A percentile compares a stretch with the other conserved stretches of the same genome.
These are phyloP conservation scores for Fusarium brachygibbosum DNA, from an alignment of 2,329 filamentous ascomycete species.

Conservation along the genomic window DNA sequence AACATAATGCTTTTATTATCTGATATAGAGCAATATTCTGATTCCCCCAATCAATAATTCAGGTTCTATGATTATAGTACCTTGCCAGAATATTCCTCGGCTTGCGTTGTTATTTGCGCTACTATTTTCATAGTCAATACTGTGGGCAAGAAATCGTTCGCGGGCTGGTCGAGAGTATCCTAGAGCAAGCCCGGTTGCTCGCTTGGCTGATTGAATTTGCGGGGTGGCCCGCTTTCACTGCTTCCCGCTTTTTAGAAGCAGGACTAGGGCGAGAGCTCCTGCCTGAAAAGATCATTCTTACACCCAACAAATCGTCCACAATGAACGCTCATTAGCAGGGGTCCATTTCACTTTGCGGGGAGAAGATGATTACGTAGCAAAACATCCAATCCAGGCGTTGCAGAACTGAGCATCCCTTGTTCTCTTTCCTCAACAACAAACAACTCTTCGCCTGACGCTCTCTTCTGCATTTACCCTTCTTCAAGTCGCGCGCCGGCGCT, in stretches of 20 bases:
- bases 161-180: background rate
- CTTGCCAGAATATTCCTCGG: too few species aligned
- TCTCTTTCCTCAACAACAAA: slow-evolving; percentile 1
- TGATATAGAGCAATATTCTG: too few species aligned
- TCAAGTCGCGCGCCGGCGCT: background rate
- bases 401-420: background rate
- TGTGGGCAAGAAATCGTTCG: too few species aligned
- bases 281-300: slow-evolving; percentile 19
- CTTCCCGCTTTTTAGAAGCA: slow-evolving; percentile 27
- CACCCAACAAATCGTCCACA: background rate
- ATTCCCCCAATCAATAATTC: too few species aligned
- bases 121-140: too few species aligned
- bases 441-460: background rate
- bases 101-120: too few species aligned
- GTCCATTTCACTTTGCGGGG: slow-evolving; percentile 37
- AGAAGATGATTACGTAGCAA: slow-evolving; percentile 28
- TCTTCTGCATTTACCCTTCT: background rate
- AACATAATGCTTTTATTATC: too few species aligned
- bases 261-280: slow-evolving; percentile 19
- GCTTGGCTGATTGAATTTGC: slow-evolving; percentile 6
- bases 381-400: background rate
- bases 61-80: too few species aligned
- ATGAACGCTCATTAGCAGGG: slow-evolving; percentile 24
- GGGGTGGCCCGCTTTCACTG: slow-evolving; percentile 14
- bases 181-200: background rate